A percentile compares a stretch with the other conserved stretches of the same genome.
Conservation (phyloP, 192 early-diverging fungal species). For the Diversispora eburnea region DNA sequence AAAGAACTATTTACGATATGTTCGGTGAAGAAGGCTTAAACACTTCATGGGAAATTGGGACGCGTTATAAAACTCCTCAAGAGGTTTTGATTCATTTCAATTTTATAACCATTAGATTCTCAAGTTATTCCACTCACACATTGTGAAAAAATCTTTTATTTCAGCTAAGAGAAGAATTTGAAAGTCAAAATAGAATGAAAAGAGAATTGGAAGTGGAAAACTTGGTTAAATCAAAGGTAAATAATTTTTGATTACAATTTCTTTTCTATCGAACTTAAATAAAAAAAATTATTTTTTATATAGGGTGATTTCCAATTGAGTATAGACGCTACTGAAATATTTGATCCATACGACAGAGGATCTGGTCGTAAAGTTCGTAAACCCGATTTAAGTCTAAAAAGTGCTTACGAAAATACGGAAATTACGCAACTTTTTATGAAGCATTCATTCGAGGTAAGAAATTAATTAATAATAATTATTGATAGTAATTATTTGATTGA, state of each 20-base stretch:
- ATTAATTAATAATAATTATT: too few relatives aligned
- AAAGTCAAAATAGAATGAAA: conserved; percentile 55
- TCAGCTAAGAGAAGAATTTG: conserved; percentile 64
- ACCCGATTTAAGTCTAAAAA: conserved; percentile 20
- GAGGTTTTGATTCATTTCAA: conserved; percentile 39
- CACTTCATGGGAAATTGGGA: conserved; percentile 58
- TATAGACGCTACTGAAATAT: conserved; percentile 49
- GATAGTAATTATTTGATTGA: neutral
- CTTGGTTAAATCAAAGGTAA: conserved; percentile 56
- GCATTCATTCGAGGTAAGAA: conserved; percentile 60
- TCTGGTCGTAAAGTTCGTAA: conserved; percentile 29
- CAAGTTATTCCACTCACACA: neutral
- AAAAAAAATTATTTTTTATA: neutral
- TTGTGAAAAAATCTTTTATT: neutral
- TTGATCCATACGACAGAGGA: conserved; percentile 42
- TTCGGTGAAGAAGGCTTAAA: conserved; percentile 87
- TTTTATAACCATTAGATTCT: neutral
- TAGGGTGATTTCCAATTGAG: conserved; percentile 50
- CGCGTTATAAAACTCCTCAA: conserved; percentile 61
- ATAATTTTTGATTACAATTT: neutral
- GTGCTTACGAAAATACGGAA: conserved; percentile 29
- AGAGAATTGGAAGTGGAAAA: conserved; percentile 63
- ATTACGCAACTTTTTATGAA: conserved; percentile 52
- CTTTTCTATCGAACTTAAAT: neutral
- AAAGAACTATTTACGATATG: conserved; percentile 84